A percentile compares a stretch with the other conserved stretches of the same genome.
phyloP scores from a whole-genome alignment of 169 alveolate genomes.

The Plasmodium gaboni region DNA sequence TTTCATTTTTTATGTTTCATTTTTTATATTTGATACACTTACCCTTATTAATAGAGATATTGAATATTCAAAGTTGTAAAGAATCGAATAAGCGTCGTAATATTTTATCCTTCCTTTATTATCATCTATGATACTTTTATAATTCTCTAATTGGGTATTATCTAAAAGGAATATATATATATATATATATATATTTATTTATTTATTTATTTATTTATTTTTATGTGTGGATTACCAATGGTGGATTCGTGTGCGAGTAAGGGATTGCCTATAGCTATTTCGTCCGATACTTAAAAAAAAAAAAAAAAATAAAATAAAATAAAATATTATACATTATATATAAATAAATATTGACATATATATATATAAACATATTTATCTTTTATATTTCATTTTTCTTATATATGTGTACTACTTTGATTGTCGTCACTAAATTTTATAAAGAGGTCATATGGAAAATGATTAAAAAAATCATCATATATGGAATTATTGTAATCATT shows the following conservation, averaged over 20 bases:
- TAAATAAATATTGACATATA: neutral
- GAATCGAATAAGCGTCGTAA: constrained; percentile 37
- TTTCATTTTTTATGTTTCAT: constrained; percentile 1
- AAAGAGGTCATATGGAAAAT: constrained; percentile 52
- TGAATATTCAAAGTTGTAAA: constrained; percentile 39
- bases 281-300: constrained; percentile 14
- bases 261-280: constrained; percentile 39
- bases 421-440: constrained; percentile 10
- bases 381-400: neutral
- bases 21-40: constrained; percentile 3
- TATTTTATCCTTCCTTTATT: constrained; percentile 2
- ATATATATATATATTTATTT: neutral
- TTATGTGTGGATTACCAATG: neutral
- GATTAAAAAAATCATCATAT: constrained; percentile 46
- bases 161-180: constrained; percentile 12
- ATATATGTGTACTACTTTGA: constrained; percentile 28
- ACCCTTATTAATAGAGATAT: constrained; percentile 36
- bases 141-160: neutral
- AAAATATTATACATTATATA: neutral
- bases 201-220: neutral
- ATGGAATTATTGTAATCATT: constrained; percentile 18
- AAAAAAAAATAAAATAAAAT: neutral
- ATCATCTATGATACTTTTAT: constrained; percentile 11
- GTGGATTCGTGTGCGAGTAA: constrained; percentile 19
- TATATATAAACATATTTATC: neutral